phyloP scores from a whole-genome alignment of 1,139 yeast genomes.

The Geotrichum citri-aurantii region DNA sequence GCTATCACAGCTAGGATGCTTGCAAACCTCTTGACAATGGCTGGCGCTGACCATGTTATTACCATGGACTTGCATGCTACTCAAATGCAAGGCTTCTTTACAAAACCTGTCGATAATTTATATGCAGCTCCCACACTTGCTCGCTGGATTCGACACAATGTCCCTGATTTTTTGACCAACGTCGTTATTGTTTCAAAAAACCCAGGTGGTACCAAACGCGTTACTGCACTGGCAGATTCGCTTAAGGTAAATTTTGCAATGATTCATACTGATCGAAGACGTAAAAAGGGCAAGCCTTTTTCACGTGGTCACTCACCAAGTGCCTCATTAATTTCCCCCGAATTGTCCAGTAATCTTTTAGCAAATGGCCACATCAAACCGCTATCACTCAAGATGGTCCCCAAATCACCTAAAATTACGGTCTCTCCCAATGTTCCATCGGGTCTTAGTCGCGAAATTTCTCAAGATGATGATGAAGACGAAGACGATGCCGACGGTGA shows the following conservation, averaged over 20 bases:
- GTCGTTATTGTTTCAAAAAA: constrained; percentile 91
- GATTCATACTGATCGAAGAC: constrained; percentile 97
- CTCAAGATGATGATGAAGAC: constrained; percentile 16
- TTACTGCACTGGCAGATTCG: constrained; percentile 93
- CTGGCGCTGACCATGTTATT: constrained; percentile 98
- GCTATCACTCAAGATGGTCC: neutral
- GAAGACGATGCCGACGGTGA: constrained; percentile 53
- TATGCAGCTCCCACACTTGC: constrained; percentile 97
- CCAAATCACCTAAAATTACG: neutral
- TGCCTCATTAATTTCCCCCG: neutral
- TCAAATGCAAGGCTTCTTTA: constrained; percentile 98
- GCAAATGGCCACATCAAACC: neutral
- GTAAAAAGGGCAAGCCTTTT: constrained; percentile 50
- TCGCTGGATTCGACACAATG: constrained; percentile 89
- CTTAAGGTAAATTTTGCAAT: constrained; percentile 94
- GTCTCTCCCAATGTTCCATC: constrained; percentile 12
- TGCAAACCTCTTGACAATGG: constrained; percentile 91
- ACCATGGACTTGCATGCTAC: constrained; percentile 98
- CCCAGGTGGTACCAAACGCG: constrained; percentile 98
- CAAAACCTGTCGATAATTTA: constrained; percentile 93
- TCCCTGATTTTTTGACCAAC: constrained; percentile 72
- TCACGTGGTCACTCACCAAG: neutral
- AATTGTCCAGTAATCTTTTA: neutral
- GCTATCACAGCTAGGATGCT: constrained; percentile 99
- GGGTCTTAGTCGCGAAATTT: constrained; percentile 10